phyloP scores from a whole-genome alignment of 352 stramenopile species.

The Phytophthora cryptogea region DNA sequence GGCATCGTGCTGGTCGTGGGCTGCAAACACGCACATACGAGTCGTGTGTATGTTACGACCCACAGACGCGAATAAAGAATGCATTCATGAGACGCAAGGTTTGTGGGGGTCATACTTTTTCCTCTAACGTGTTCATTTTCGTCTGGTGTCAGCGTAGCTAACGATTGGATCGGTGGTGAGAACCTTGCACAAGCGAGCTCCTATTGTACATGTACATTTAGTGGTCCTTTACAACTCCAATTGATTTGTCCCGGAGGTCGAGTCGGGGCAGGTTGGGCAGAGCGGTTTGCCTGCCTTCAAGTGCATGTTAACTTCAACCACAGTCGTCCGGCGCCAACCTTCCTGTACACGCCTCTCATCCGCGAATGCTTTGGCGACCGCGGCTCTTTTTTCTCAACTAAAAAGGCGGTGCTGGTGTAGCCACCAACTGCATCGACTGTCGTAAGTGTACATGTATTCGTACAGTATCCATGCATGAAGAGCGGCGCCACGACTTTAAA shows the following conservation, averaged over 20 bases:
- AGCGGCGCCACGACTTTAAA: too few relatives aligned
- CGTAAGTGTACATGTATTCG: neutral
- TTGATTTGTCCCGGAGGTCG: constrained; percentile 3
- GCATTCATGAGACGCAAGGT: constrained; percentile 8
- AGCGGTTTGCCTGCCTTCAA: constrained; percentile 10
- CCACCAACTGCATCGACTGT: too few relatives aligned
- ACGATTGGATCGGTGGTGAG: neutral
- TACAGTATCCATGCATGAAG: neutral
- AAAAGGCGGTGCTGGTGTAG: constrained; percentile 3
- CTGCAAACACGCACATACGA: constrained; percentile 6
- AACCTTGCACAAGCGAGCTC: constrained; percentile 1
- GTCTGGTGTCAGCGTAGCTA: neutral
- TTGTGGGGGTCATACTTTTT: constrained; percentile 1
- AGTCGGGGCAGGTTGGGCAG: neutral
- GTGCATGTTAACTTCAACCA: constrained; percentile 32
- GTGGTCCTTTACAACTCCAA: constrained; percentile 2
- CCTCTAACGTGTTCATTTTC: constrained; percentile 3
- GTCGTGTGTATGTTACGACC: too few relatives aligned
- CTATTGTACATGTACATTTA: neutral
- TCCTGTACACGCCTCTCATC: neutral
- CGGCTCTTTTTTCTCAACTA: constrained; percentile 16
- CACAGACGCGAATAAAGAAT: neutral
- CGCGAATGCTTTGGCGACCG: neutral
- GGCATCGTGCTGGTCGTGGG: constrained; percentile 16
- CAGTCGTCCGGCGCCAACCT: neutral